Base-by-base conservation (phyloP, 805 yeast genomes). In the Sugiyamaella americana region DNA sequence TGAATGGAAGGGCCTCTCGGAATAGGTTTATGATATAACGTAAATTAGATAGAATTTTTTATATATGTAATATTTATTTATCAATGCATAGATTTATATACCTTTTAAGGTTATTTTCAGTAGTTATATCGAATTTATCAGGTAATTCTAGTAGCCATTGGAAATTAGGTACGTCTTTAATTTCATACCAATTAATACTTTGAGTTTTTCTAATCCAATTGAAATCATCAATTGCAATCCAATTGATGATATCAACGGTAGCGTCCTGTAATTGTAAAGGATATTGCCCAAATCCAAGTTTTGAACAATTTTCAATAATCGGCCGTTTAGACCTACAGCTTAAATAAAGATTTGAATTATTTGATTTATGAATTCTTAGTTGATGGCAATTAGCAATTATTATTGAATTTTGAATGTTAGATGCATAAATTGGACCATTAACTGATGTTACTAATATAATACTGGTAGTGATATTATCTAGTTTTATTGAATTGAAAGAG, bases 281-380 rank as follows among this genome's bases (percentile, higher is more conserved):
- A 10, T 52, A 50, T 21, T 51, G 53, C 6, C 48, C 51, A 43
- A 62, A 60, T 11, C 16, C 19, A n/a, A 62, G 41, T 1, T 16
- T 38, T 3, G 16, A 16, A 45, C 59, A 55, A 17, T 46, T 22
- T 44, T 62, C 66, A 20, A 62, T 56, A 19, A 59, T 50, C 6
- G 66, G 66, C 16, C 54, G 44, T 17, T 26, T 43, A 5, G 55
- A 55, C 13, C 23, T n/a, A 47, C 64, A 59, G n/a, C 59, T 53
- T 4, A 62, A 41, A 26, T 43, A 50, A 2, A 62, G 42, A 3
- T 44, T 40, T 16, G 44, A 37, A 34, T 51, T 40, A 3, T 23
- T 20, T 40, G 65, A 54, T 29, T 51, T 30, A 40, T 61, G 62
- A 17, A 62, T 42, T 11, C 65, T 50, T 38, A 59, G 57, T 43